Evolutionary conservation across 805 yeast genomes (phyloP), one percentile per base, ranked within the genome.

Genomic region (Teunomyces kruisii): DNA sequence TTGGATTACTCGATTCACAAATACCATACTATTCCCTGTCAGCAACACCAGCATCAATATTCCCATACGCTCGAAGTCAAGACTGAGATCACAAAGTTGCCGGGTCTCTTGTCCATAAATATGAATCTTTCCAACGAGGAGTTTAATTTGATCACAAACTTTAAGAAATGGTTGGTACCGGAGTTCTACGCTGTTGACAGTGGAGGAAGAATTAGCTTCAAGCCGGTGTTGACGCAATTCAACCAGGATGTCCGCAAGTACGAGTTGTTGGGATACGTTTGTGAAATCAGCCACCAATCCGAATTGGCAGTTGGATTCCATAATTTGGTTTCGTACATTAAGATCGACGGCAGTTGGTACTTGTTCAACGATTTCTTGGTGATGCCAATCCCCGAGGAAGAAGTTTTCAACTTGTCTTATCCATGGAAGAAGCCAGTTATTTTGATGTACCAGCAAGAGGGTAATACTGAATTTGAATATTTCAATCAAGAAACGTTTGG

Each of bases 321-420:
- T 55, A 84, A 82, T 53, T 61, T 84, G 42, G 85, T 87, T 0
- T 76, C 90, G 0, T 78, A 77, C 52, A 74, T 78, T 2, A 75
- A 75, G 49, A 66, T 80, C 3, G 68, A 64, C 12, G 74, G 74
- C 39, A 59, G 59, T 54, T 94, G 99, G 99, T 81, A 76, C 57
- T 62, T 94, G 58, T 89, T 94, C 62, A 94, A 94, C 59, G 98
- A 94, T 63, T 94, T 92, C 64, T 68, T 94, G 51, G 98, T 91
- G 12, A 78, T 81, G 54, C 83, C 81, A 17, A 74, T 94, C 0
- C 75, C 84, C 1, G 88, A 84, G 53, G 77, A 75, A 10, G 97
- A 94, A 54, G 97, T 87, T 0, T 72, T 90, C 39, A 80, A 89
- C 58, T 65, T 89, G 39, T 68, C 81, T 1, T 73, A 75, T 40